Conservation (phyloP, 179 eudicot genomes). For the Beta macrorhiza region DNA sequence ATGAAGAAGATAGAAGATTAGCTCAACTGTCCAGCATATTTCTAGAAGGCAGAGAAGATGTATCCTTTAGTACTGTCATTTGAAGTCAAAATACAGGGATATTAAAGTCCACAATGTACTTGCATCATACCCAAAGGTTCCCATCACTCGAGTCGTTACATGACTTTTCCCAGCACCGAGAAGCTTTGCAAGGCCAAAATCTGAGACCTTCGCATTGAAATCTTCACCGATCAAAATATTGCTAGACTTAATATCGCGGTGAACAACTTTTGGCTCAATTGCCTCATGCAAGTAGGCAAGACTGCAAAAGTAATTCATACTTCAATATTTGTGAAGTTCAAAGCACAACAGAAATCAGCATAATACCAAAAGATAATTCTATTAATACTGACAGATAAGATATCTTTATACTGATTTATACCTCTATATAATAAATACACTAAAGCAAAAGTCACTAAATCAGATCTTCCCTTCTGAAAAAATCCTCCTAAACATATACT, state of each 20-base stretch:
- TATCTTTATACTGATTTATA: no score
- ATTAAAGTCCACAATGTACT: slow-evolving; percentile 1
- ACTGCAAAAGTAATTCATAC: slow-evolving; percentile 43
- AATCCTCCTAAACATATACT: no score
- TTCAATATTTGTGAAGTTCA: slow-evolving; percentile 8
- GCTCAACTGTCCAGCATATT: background rate
- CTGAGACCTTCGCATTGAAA: slow-evolving; percentile 90
- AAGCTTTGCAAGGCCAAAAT: slow-evolving; percentile 95
- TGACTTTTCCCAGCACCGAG: slow-evolving; percentile 98
- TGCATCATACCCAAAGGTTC: slow-evolving; percentile 85
- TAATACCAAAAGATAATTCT: background rate
- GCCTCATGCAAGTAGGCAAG: slow-evolving; percentile 96
- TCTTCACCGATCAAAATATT: slow-evolving; percentile 85
- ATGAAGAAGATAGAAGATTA: slow-evolving; percentile 8
- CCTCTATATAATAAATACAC: no score
- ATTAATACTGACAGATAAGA: background rate
- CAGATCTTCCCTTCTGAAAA: no score
- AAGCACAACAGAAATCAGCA: background rate
- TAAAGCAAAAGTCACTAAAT: no score
- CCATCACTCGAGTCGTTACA: slow-evolving; percentile 96
- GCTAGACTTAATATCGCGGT: slow-evolving; percentile 96
- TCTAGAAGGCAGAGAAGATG: background rate
- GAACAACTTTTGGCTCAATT: slow-evolving; percentile 98
- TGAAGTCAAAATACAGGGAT: background rate
- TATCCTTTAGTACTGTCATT: background rate